Percentiles rank a stretch among this genome's conserved stretches.
phyloP scores from a whole-genome alignment of 169 alveolate genomes.

The Cryptosporidium tyzzeri region DNA sequence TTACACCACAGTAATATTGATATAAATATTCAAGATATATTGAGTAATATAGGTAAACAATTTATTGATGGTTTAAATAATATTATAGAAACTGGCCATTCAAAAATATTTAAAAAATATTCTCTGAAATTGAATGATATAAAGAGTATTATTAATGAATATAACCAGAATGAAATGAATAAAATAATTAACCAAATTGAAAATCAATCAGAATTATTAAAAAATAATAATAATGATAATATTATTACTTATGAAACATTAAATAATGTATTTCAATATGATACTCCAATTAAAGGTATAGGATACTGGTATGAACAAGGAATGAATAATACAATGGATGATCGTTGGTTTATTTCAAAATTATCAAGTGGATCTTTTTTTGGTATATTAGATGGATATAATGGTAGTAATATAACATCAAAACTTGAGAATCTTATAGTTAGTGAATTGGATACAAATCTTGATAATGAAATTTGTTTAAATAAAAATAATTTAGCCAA shows the following conservation, averaged over 20 bases:
- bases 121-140: background rate
- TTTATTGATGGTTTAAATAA: conserved; percentile 11
- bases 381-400: conserved; percentile 50
- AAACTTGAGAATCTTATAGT: conserved; percentile 13
- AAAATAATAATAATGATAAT: background rate
- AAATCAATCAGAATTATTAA: background rate
- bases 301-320: conserved; percentile 69
- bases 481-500: conserved; percentile 29
- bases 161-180: conserved; percentile 7
- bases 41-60: conserved; percentile 47
- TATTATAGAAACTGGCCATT: conserved; percentile 19
- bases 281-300: conserved; percentile 58
- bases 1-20: background rate
- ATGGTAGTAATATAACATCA: conserved; percentile 12
- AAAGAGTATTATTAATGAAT: conserved; percentile 22
- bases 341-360: conserved; percentile 66
- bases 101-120: conserved; percentile 12
- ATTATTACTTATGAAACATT: background rate
- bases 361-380: conserved; percentile 54
- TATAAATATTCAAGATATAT: conserved; percentile 27
- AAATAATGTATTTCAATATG: background rate
- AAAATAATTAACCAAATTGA: background rate
- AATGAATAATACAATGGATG: conserved; percentile 26
- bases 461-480: background rate
- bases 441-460: conserved; percentile 9